Conservation (phyloP, 129 eudicot species). For the Arctium minus region DNA sequence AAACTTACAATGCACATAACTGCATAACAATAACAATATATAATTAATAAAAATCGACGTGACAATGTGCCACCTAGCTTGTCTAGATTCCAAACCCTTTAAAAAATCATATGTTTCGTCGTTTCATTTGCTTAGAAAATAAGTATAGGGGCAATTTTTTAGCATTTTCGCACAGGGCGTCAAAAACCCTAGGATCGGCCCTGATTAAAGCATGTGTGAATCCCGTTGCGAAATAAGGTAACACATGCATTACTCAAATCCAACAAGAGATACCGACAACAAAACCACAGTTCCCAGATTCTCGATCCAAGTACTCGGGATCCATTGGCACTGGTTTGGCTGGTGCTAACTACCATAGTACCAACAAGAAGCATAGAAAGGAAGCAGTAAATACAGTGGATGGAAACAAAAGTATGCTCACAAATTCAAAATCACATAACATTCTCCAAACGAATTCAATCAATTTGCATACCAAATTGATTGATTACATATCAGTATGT, state of each 20-base stretch:
- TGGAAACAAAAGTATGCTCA: background rate
- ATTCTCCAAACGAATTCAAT: conserved; percentile 11
- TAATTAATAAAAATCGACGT: no score
- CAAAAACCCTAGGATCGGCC: no score
- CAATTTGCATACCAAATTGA: conserved; percentile 28
- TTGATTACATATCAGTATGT: conserved; percentile 29
- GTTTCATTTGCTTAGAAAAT: no score
- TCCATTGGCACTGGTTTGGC: background rate
- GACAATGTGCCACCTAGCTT: no score
- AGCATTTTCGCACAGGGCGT: no score
- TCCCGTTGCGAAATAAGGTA: no score
- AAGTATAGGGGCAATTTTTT: no score
- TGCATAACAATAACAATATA: no score
- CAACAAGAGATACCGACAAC: background rate
- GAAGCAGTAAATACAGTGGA: background rate
- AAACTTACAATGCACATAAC: no score
- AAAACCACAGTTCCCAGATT: background rate
- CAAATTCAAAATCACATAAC: background rate
- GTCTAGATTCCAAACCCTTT: no score
- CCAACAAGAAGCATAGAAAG: background rate
- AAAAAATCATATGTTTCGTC: no score
- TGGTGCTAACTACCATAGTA: background rate
- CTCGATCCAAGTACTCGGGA: background rate
- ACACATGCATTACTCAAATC: background rate
- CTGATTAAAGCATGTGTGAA: background rate